Evolutionary conservation across 306 rosid genomes (phyloP).

Genomic region (Crotalaria pallida): DNA sequence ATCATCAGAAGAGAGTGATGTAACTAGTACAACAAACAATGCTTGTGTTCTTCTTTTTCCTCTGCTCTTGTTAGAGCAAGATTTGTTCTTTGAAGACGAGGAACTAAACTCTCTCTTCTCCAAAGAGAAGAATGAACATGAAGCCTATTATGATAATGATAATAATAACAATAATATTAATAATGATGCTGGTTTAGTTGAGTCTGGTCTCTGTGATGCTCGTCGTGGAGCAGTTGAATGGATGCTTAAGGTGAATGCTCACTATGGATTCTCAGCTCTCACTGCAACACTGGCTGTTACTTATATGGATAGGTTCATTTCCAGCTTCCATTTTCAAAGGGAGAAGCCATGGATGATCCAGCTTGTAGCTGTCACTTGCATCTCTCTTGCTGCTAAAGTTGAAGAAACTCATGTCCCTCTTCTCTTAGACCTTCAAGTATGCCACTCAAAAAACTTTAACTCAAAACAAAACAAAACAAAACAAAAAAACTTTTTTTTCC

Average conservation of each 20-base stretch:
- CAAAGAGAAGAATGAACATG: slow-evolving; percentile 49
- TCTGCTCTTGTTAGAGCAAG: slow-evolving; percentile 48
- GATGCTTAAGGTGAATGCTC: slow-evolving; percentile 74
- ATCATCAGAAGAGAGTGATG: slow-evolving; percentile 27
- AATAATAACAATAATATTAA: background rate
- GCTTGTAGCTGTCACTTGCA: slow-evolving; percentile 85
- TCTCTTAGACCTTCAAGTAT: slow-evolving; percentile 88
- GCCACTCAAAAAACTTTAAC: background rate
- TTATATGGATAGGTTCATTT: slow-evolving; percentile 67
- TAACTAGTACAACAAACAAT: slow-evolving; percentile 17
- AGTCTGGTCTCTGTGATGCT: slow-evolving; percentile 26
- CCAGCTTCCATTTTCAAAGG: slow-evolving; percentile 54
- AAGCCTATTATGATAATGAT: slow-evolving; percentile 23
- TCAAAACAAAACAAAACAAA: background rate
- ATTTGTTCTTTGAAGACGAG: slow-evolving; percentile 70
- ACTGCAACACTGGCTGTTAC: slow-evolving; percentile 80
- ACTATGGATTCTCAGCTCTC: slow-evolving; percentile 66
- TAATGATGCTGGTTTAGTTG: background rate
- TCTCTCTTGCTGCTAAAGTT: slow-evolving; percentile 92
- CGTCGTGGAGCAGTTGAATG: slow-evolving; percentile 67
- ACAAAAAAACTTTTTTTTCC: background rate
- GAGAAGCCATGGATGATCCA: slow-evolving; percentile 88
- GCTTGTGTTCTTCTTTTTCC: slow-evolving; percentile 43
- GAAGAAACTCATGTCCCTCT: slow-evolving; percentile 92
- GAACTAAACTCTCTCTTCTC: slow-evolving; percentile 60